These are phyloP conservation scores for Schizosaccharomyces japonicus DNA, from an alignment of 805 yeast species.

Conservation along the genomic window DNA sequence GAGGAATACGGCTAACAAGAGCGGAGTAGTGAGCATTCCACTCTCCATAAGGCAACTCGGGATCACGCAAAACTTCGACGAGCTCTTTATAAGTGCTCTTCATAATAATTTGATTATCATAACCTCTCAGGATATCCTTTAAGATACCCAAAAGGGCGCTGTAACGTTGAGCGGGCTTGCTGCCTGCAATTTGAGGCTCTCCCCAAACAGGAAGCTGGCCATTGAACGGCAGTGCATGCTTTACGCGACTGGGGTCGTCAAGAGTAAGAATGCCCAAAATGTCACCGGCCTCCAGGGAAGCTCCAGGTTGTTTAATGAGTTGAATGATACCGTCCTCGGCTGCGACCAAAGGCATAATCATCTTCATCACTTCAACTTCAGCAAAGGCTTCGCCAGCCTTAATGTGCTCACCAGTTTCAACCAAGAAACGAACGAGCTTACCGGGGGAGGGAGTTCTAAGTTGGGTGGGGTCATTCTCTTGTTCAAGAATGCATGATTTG, in stretches of 20 bases:
- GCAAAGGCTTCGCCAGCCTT: slow-evolving; percentile 83
- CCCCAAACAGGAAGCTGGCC: slow-evolving; percentile 84
- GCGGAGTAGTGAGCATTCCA: slow-evolving; percentile 77
- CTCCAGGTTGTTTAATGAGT: slow-evolving; percentile 88
- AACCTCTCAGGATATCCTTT: slow-evolving; percentile 65
- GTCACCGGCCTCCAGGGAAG: slow-evolving; percentile 92
- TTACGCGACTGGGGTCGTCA: slow-evolving; percentile 92
- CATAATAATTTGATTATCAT: slow-evolving; percentile 88
- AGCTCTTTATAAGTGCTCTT: slow-evolving; percentile 52
- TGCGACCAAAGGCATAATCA: slow-evolving; percentile 94
- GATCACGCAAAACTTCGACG: slow-evolving; percentile 49
- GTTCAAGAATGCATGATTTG: slow-evolving; percentile 80
- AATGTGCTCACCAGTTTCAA: slow-evolving; percentile 88
- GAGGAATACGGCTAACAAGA: slow-evolving; percentile 70
- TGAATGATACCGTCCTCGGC: slow-evolving; percentile 85
- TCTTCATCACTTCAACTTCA: slow-evolving; percentile 97
- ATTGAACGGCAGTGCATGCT: slow-evolving; percentile 85
- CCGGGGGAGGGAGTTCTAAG: slow-evolving; percentile 98
- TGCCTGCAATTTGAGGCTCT: slow-evolving; percentile 56
- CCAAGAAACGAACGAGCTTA: slow-evolving; percentile 75
- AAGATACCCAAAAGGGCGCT: slow-evolving; percentile 33
- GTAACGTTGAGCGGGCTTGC: slow-evolving; percentile 61
- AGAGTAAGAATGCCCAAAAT: slow-evolving; percentile 80
- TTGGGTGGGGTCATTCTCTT: slow-evolving; percentile 95
- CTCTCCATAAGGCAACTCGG: slow-evolving; percentile 73